These are phyloP conservation scores for Chondrus crispus DNA, from an alignment of 23 red algal genomes.

Conservation along the genomic window DNA sequence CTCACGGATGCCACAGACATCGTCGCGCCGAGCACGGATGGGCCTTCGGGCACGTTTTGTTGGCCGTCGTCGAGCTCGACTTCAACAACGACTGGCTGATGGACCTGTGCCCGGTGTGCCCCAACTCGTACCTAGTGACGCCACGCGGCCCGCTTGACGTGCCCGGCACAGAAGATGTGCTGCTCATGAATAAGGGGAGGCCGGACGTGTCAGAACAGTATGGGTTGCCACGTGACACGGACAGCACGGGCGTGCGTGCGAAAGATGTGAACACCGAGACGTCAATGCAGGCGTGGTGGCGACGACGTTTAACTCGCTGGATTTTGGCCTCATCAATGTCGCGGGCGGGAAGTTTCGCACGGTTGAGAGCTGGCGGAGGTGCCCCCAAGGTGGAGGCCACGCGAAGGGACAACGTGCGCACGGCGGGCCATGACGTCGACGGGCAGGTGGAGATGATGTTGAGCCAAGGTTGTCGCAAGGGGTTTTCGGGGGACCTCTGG, in stretches of 20 bases:
- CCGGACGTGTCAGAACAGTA: neutral
- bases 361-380: neutral
- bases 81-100: slow-evolving; percentile 43
- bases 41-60: too few relatives aligned
- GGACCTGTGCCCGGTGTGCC: slow-evolving; percentile 26
- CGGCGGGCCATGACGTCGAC: slow-evolving; percentile 38
- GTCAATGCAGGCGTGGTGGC: neutral
- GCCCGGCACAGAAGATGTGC: neutral
- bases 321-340: slow-evolving; percentile 25
- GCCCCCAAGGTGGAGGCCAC: neutral
- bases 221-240: neutral
- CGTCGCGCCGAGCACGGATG: too few relatives aligned
- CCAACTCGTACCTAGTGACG: neutral
- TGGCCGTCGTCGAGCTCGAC: slow-evolving; percentile 33
- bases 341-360: slow-evolving; percentile 9
- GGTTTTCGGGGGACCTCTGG: neutral
- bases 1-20: too few relatives aligned
- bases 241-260: neutral
- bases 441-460: slow-evolving; percentile 27
- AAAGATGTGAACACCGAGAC: slow-evolving; percentile 56
- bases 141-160: neutral
- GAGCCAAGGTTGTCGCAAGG: neutral
- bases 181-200: slow-evolving; percentile 8
- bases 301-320: neutral
- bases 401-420: neutral